phyloP scores from a whole-genome alignment of 352 stramenopile genomes.

The Pythium dissotocum region DNA sequence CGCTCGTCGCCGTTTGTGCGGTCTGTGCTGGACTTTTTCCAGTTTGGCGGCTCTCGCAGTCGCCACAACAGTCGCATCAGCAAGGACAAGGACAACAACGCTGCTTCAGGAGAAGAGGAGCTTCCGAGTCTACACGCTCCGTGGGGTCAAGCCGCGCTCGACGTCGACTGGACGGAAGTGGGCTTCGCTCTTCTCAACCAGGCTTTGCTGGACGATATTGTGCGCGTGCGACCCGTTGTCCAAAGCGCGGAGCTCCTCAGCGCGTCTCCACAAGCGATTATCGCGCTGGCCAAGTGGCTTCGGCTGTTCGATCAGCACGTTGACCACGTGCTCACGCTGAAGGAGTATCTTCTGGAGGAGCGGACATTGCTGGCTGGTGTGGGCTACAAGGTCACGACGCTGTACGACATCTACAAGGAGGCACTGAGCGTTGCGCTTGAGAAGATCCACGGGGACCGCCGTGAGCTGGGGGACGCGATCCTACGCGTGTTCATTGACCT shows the following conservation, averaged over 20 bases:
- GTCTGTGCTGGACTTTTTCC: constrained; percentile 59
- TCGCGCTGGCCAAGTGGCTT: constrained; percentile 64
- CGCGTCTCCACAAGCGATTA: constrained; percentile 50
- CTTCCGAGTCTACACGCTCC: constrained; percentile 34
- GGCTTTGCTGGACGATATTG: constrained; percentile 59
- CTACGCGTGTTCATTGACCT: constrained; percentile 50
- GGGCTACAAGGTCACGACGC: constrained; percentile 58
- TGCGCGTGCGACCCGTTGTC: constrained; percentile 46
- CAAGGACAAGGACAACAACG: constrained; percentile 14
- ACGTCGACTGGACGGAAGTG: constrained; percentile 50
- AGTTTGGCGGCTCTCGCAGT: constrained; percentile 22
- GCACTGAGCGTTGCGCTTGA: constrained; percentile 43
- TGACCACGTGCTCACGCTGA: constrained; percentile 54
- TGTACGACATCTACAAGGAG: constrained; percentile 65
- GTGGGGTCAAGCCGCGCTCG: constrained; percentile 50
- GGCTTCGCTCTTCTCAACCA: constrained; percentile 60
- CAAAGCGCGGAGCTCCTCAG: constrained; percentile 51
- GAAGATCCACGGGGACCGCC: constrained; percentile 51
- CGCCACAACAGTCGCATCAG: constrained; percentile 15
- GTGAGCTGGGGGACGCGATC: constrained; percentile 46
- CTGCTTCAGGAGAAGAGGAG: constrained; percentile 14
- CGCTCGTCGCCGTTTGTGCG: constrained; percentile 63
- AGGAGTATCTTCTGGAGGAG: constrained; percentile 70
- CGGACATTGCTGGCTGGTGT: constrained; percentile 54
- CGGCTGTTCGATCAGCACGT: constrained; percentile 63